phyloP scores from a whole-genome alignment of 2,329 filamentous ascomycete species.

The Talaromyces rugulosus region DNA sequence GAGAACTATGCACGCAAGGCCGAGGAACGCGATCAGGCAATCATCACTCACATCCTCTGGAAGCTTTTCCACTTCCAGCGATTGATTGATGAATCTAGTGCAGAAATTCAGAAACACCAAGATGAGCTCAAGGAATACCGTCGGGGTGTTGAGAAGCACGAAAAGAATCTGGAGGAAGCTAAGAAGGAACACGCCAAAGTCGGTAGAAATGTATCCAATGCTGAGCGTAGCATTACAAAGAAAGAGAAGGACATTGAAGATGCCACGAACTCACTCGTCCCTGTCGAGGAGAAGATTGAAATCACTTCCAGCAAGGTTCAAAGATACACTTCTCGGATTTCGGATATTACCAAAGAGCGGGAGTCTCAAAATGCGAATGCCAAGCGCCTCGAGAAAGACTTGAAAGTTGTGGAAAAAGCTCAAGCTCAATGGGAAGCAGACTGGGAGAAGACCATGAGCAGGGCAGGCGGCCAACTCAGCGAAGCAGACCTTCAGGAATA shows the following conservation, averaged over 20 bases:
- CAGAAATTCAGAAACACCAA: constrained; percentile 87
- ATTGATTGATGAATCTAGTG: constrained; percentile 85
- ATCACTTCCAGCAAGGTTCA: constrained; percentile 70
- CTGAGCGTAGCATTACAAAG: constrained; percentile 78
- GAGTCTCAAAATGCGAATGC: constrained; percentile 66
- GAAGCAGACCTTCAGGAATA: constrained; percentile 87
- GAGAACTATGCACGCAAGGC: constrained; percentile 90
- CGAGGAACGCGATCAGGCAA: constrained; percentile 82
- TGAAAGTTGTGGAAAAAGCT: constrained; percentile 82
- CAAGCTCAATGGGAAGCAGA: constrained; percentile 84
- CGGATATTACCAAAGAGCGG: constrained; percentile 69
- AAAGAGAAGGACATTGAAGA: constrained; percentile 88
- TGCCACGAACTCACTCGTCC: constrained; percentile 77
- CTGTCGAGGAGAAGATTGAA: constrained; percentile 86
- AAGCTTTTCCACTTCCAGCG: constrained; percentile 94
- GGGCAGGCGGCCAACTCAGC: constrained; percentile 80
- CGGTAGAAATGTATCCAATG: constrained; percentile 69
- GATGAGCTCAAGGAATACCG: constrained; percentile 91
- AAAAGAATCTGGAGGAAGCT: constrained; percentile 73
- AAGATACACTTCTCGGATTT: constrained; percentile 63
- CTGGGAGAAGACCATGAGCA: constrained; percentile 77
- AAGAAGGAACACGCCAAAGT: constrained; percentile 77
- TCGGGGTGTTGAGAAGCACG: constrained; percentile 80
- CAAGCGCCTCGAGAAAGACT: constrained; percentile 72
- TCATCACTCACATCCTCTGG: constrained; percentile 92